A percentile compares a stretch with the other conserved stretches of the same genome.
phyloP scores from a whole-genome alignment of 257 asterid species.

The Solanum chilense region DNA sequence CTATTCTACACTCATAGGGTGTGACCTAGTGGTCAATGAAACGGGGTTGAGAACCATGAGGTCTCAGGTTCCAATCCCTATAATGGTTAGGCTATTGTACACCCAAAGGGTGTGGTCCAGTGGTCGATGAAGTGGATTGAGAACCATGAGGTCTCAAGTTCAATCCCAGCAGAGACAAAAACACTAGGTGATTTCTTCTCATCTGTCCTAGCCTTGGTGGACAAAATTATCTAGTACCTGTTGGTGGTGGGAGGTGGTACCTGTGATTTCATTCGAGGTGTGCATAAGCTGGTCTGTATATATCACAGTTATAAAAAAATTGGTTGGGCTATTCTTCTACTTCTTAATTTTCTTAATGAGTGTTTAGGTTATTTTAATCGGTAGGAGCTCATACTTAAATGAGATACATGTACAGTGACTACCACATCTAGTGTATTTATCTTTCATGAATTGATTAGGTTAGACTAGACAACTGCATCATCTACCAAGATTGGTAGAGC shows the following conservation, averaged over 20 bases:
- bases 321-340: not conserved
- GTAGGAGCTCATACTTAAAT: not conserved
- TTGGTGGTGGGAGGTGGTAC: not conserved
- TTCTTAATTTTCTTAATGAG: not conserved
- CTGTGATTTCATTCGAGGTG: not conserved
- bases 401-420: not conserved
- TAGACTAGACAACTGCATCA: not conserved
- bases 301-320: not conserved
- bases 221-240: not conserved
- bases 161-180: not conserved
- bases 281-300: not conserved
- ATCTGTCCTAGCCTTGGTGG: not conserved
- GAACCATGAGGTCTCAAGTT: not conserved
- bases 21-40: too few species aligned
- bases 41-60: too few species aligned
- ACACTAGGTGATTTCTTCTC: not conserved
- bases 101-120: not conserved
- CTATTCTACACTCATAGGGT: too few species aligned
- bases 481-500: not conserved
- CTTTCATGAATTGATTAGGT: not conserved
- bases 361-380: not conserved
- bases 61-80: too few species aligned
- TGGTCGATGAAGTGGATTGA: not conserved
- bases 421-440: not conserved
- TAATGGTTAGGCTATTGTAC: not conserved